Percentiles rank a stretch among this genome's conserved stretches.
phyloP scores from a whole-genome alignment of 768 basidiomycete genomes.

The Tricholoma sp. region DNA sequence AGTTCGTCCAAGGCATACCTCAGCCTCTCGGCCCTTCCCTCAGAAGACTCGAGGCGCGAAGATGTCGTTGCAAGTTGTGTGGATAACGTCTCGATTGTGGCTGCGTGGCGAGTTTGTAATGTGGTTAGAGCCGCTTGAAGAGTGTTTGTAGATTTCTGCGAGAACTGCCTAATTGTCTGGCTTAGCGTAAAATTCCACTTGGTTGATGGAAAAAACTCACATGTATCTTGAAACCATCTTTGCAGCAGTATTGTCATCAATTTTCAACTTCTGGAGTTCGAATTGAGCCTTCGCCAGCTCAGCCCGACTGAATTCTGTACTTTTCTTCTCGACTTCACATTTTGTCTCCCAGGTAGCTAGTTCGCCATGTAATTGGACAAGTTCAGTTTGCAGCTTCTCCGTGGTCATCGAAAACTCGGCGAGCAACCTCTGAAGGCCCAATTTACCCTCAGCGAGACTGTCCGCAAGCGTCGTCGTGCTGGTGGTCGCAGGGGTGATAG shows the following conservation, averaged over 20 bases:
- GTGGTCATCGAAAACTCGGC: conserved; percentile 45
- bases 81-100: conserved; percentile 54
- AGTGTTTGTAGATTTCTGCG: conserved; percentile 63
- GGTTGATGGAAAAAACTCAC: conserved; percentile 33
- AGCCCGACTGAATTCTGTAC: conserved; percentile 35
- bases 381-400: conserved; percentile 39
- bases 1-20: conserved; percentile 62
- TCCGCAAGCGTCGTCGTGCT: conserved; percentile 23
- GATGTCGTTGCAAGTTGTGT: conserved; percentile 43
- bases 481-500: neutral
- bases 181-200: neutral
- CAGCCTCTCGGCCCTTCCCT: conserved; percentile 41
- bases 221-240: conserved; percentile 86
- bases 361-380: conserved; percentile 37
- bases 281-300: conserved; percentile 42
- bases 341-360: conserved; percentile 37
- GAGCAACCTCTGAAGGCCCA: conserved; percentile 42
- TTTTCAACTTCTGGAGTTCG: conserved; percentile 48
- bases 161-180: conserved; percentile 63
- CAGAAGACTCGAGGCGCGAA: conserved; percentile 38
- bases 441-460: conserved; percentile 44
- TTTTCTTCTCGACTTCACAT: conserved; percentile 41
- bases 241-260: conserved; percentile 71
- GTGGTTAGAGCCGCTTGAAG: conserved; percentile 57
- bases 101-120: conserved; percentile 56